A percentile compares a stretch with the other conserved stretches of the same genome.
Conservation (phyloP, 202 grass and related monocot genomes). For the Dendrocalamus latiflorus region DNA sequence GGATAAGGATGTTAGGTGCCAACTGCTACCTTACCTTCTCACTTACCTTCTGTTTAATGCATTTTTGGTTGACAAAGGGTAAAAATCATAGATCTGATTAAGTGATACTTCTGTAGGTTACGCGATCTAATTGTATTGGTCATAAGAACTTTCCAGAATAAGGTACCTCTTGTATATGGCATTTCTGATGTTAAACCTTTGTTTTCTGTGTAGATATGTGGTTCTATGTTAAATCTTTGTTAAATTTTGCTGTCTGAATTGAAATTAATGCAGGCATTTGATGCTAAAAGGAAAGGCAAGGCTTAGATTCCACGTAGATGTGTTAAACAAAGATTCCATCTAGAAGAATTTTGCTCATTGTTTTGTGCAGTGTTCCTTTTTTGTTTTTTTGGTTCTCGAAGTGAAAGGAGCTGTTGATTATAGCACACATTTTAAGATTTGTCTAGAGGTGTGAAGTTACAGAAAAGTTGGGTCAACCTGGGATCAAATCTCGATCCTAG, state of each 20-base stretch:
- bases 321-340: neutral
- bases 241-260: slow-evolving; percentile 1
- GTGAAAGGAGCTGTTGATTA: slow-evolving; percentile 16
- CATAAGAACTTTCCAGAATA: slow-evolving; percentile 80
- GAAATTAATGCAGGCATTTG: slow-evolving; percentile 49
- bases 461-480: slow-evolving; percentile 1
- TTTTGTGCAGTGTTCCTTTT: slow-evolving; percentile 40
- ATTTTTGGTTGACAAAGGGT: slow-evolving; percentile 9
- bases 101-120: slow-evolving; percentile 42
- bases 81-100: slow-evolving; percentile 20
- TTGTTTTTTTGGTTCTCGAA: slow-evolving; percentile 1
- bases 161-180: slow-evolving; percentile 48
- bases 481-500: slow-evolving; percentile 9
- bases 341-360: slow-evolving; percentile 34
- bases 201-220: neutral
- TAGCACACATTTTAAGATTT: slow-evolving; percentile 20
- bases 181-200: slow-evolving; percentile 20
- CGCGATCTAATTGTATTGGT: slow-evolving; percentile 86
- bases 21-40: neutral
- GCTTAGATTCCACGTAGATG: slow-evolving; percentile 36
- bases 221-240: slow-evolving; percentile 1
- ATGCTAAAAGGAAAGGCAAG: slow-evolving; percentile 82
- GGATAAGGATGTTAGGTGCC: slow-evolving; percentile 66
- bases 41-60: neutral
- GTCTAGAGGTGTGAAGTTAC: slow-evolving; percentile 7